These are phyloP conservation scores for Rutstroemia sp. DNA, from an alignment of 2,329 filamentous ascomycete genomes.

Conservation along the genomic window DNA sequence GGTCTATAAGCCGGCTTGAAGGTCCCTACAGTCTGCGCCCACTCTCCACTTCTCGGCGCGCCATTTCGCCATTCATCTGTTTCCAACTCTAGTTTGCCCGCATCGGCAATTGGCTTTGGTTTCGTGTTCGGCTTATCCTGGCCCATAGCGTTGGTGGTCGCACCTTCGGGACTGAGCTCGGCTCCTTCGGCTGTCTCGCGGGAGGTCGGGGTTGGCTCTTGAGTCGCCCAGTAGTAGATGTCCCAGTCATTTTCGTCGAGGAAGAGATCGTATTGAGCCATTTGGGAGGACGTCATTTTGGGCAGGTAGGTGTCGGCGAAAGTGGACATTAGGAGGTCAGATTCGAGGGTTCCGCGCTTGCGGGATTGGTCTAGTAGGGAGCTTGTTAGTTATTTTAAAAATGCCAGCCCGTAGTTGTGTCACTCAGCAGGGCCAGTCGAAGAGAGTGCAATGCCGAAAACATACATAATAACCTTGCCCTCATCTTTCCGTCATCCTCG, in stretches of 20 bases:
- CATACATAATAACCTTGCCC: constrained; percentile 69
- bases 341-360: constrained; percentile 92
- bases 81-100: constrained; percentile 22
- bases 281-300: constrained; percentile 64
- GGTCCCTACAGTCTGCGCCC: constrained; percentile 91
- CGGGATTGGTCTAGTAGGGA: constrained; percentile 74
- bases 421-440: neutral
- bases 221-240: constrained; percentile 99
- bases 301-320: constrained; percentile 78
- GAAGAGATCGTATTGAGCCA: constrained; percentile 82
- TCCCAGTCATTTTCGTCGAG: constrained; percentile 99
- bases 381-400: constrained; percentile 4
- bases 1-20: constrained; percentile 92
- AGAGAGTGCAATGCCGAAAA: neutral
- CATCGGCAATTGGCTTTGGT: constrained; percentile 9
- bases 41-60: constrained; percentile 59
- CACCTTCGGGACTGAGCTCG: constrained; percentile 29
- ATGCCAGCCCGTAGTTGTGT: neutral
- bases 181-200: constrained; percentile 47
- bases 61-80: constrained; percentile 30
- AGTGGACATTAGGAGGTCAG: constrained; percentile 90
- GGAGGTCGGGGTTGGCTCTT: constrained; percentile 59
- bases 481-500: constrained; percentile 79
- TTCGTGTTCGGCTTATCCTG: neutral
- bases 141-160: constrained; percentile 4